These are phyloP conservation scores for Grammothele lineata DNA, from an alignment of 768 basidiomycete species.

Conservation along the genomic window DNA sequence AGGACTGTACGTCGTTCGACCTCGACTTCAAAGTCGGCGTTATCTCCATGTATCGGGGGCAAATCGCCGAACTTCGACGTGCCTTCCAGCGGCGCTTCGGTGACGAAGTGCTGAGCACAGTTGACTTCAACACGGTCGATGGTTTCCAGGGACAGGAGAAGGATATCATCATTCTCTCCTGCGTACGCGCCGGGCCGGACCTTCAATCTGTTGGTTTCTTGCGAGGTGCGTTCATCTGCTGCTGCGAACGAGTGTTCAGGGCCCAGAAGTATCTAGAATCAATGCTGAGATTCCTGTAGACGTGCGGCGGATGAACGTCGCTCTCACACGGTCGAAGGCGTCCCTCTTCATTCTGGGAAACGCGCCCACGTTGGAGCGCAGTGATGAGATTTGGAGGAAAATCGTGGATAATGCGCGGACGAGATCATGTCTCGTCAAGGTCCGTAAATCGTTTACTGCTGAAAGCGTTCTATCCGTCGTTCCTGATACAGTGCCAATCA, in stretches of 20 bases:
- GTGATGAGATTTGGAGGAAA: conserved; percentile 71
- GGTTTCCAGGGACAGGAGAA: conserved; percentile 99
- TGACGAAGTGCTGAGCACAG: conserved; percentile 54
- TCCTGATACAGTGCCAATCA: too few relatives aligned
- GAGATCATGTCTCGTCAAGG: conserved; percentile 60
- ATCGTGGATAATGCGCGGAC: conserved; percentile 76
- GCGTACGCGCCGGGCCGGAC: conserved; percentile 90
- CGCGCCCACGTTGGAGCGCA: conserved; percentile 82
- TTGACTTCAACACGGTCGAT: conserved; percentile 97
- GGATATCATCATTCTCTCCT: conserved; percentile 95
- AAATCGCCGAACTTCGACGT: conserved; percentile 69
- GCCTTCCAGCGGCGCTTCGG: conserved; percentile 74
- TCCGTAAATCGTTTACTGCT: conserved; percentile 29
- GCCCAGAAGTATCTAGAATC: too few relatives aligned
- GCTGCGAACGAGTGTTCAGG: too few relatives aligned
- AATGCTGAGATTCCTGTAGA: conserved; percentile 36
- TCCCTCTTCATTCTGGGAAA: conserved; percentile 94
- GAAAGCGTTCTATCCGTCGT: neutral
- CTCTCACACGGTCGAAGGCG: conserved; percentile 91
- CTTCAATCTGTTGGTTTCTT: conserved; percentile 84
- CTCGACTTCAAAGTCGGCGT: conserved; percentile 60
- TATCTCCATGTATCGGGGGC: conserved; percentile 94
- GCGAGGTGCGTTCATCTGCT: conserved; percentile 44
- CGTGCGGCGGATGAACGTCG: conserved; percentile 94
- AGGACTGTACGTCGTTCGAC: conserved; percentile 53